These are phyloP conservation scores for Eucalyptus sideroxylon DNA, from an alignment of 345 rosid species.

Conservation along the genomic window DNA sequence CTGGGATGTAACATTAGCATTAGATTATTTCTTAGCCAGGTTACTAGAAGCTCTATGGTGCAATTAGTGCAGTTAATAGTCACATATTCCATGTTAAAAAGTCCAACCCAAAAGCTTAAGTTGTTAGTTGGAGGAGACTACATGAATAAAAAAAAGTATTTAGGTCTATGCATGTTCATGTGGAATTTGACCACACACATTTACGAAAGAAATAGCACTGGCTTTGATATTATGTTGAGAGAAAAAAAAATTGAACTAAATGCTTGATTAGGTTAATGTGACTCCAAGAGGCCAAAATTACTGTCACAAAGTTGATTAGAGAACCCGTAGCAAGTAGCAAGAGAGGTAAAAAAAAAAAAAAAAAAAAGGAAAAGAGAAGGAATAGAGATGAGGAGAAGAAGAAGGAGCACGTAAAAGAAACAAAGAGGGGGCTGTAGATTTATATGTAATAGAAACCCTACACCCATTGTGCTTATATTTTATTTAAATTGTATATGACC, in stretches of 20 bases:
- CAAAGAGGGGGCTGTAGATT: no score
- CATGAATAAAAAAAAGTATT: no score
- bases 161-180: background rate
- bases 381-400: no score
- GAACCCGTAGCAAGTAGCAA: no score
- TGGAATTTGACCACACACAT: background rate
- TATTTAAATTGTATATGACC: no score
- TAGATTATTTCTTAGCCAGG: background rate
- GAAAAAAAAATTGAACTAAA: no score
- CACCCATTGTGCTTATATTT: no score
- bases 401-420: no score
- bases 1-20: background rate
- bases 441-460: no score
- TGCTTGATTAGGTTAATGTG: background rate
- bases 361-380: no score
- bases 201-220: background rate
- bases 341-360: no score
- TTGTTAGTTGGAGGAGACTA: background rate
- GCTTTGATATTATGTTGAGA: background rate
- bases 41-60: background rate
- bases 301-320: background rate
- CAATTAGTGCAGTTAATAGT: background rate
- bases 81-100: background rate
- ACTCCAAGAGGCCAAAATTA: background rate
- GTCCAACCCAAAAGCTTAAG: background rate